Evolutionary conservation across 768 basidiomycete species (phyloP), one percentile per base, ranked within the genome.

Genomic region (Hortiboletus campestris): DNA sequence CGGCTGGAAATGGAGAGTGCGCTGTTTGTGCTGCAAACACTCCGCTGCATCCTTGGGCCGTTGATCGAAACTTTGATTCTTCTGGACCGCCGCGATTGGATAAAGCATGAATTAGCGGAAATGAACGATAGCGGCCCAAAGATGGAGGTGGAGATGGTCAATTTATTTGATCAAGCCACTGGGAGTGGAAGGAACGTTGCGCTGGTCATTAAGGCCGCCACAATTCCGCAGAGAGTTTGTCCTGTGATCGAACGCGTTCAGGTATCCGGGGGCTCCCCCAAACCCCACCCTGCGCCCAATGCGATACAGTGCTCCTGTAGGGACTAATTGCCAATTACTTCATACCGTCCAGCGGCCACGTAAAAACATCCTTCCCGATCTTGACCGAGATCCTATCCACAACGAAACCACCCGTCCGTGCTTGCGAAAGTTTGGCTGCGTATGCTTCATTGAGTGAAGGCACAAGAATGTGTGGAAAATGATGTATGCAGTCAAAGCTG

Each of bases 121-220:
- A 67, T 59, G 57, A 54, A 46, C 19, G 51, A 53, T 35, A 10
- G 52, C 52, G 60, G 57, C 35, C 55, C 43, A 59, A 39, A 70
- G 48, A 66, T 81, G 58, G 63, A 55, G 40, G 76, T 81, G 19
- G 73, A 78, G 31, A 62, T 82, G 20, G 74, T 89, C 3, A 89
- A 88, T 67, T 64, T 91, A 40, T 91, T 91, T 56, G 85, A 89
- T 63, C 89, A 90, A 67, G 74, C 75, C 6, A 80, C 79, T 3
- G 88, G 86, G 42, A 91, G 89, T 67, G 87, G 84, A 45, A 73
- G 89, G 62, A 91, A 90, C 67, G 74, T 88, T 52, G 87, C 82
- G 8, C 73, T 89, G 47, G 80, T 84, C 34, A 71, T 86, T 48
- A 72, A 70, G 35, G 76, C 79, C 46, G 46, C 53, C 41, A 54